Evolutionary conservation across 1,284 basidiomycete genomes (phyloP).

Genomic region (Fomitopsis pinicola): DNA sequence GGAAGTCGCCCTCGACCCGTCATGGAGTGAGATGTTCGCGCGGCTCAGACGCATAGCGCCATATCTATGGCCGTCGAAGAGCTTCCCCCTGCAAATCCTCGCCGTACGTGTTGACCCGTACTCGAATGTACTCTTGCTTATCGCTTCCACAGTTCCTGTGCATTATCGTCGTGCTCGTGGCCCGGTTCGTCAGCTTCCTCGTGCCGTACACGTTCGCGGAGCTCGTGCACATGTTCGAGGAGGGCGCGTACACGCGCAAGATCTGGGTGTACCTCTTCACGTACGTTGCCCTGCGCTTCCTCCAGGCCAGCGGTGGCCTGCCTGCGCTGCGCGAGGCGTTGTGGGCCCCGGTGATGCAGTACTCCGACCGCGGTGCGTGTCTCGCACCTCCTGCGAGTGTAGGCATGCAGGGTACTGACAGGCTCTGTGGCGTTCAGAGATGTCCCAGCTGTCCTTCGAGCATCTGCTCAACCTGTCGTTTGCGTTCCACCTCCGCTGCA

Average conservation of each 20-base stretch:
- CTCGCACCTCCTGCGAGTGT: not conserved
- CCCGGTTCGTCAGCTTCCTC: constrained; percentile 72
- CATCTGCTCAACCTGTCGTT: constrained; percentile 81
- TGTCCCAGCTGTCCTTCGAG: constrained; percentile 77
- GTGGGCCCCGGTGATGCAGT: constrained; percentile 87
- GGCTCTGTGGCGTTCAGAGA: constrained; percentile 40
- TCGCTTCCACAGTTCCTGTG: constrained; percentile 48
- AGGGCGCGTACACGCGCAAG: constrained; percentile 35
- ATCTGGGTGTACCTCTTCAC: constrained; percentile 61
- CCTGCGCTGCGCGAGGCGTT: constrained; percentile 62
- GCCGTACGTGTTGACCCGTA: constrained; percentile 44
- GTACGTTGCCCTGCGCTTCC: constrained; percentile 61
- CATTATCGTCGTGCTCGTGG: constrained; percentile 62
- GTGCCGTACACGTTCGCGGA: constrained; percentile 72
- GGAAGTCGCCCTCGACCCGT: constrained; percentile 58
- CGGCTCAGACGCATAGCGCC: constrained; percentile 65
- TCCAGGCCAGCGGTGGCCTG: constrained; percentile 71
- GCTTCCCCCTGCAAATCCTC: constrained; percentile 58
- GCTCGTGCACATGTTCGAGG: constrained; percentile 59
- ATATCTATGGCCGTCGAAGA: constrained; percentile 80
- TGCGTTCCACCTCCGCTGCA: constrained; percentile 76
- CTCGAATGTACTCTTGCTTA: constrained; percentile 6
- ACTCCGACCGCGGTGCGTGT: constrained; percentile 60
- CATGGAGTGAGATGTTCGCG: constrained; percentile 58
- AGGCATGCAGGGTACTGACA: not conserved